These are phyloP conservation scores for Cadophora sp. DNA, from an alignment of 2,329 filamentous ascomycete genomes.

Conservation along the genomic window DNA sequence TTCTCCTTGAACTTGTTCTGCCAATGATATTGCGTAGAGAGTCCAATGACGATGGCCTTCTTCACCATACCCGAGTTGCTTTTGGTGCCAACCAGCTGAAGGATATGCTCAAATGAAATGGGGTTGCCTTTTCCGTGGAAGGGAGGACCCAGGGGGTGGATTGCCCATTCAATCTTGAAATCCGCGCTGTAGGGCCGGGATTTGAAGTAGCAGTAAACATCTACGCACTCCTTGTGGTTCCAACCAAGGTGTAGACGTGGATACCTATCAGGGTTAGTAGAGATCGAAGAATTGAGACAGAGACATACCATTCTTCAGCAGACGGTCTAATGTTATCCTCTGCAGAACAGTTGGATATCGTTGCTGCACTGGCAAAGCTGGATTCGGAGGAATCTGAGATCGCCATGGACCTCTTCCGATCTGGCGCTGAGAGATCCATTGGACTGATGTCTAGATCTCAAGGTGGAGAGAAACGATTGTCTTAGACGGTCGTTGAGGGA, in stretches of 20 bases:
- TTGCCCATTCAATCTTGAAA: not conserved
- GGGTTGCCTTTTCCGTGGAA: not conserved
- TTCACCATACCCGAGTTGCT: not conserved
- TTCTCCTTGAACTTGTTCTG: not conserved
- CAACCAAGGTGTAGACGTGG: constrained; percentile 3
- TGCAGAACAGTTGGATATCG: not conserved
- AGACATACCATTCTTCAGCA: not conserved
- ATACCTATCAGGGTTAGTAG: not conserved
- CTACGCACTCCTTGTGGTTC: constrained; percentile 5
- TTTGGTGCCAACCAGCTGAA: not conserved
- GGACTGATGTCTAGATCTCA: not conserved
- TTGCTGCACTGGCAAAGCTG: not conserved
- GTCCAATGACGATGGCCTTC: not conserved
- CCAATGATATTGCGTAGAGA: not conserved
- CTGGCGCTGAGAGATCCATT: not conserved
- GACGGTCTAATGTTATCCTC: not conserved
- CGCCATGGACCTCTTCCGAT: not conserved
- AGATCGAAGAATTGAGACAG: not conserved
- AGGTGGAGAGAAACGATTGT: not conserved
- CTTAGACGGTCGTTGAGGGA: not conserved
- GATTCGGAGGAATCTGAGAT: not conserved
- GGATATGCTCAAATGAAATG: constrained; percentile 1
- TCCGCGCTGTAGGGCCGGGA: not conserved
- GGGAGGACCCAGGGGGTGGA: not conserved
- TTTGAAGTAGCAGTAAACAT: constrained; percentile 7